A percentile compares a stretch with the other conserved stretches of the same genome.
These are phyloP conservation scores for Rhodomyrtus tomentosa DNA, from an alignment of 345 rosid genomes.

Conservation along the genomic window DNA sequence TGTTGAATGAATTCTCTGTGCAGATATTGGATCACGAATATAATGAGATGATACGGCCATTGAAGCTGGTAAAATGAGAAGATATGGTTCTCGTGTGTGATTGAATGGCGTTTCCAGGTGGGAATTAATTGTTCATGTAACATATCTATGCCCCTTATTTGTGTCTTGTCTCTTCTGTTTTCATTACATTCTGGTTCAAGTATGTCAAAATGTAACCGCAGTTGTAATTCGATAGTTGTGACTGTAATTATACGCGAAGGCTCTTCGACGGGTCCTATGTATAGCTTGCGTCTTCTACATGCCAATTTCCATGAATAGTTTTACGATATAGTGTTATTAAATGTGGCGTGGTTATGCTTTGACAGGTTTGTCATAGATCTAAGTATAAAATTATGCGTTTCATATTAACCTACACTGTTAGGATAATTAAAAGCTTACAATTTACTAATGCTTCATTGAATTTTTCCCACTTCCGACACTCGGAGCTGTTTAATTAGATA, in stretches of 20 bases:
- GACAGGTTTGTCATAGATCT: background rate
- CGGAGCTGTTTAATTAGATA: background rate
- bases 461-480: background rate
- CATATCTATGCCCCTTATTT: background rate
- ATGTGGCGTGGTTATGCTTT: background rate
- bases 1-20: background rate
- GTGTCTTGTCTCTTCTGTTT: background rate
- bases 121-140: background rate
- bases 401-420: background rate
- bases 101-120: background rate
- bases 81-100: background rate
- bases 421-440: background rate
- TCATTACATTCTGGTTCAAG: background rate
- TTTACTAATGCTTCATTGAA: background rate
- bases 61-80: constrained; percentile 3
- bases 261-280: background rate
- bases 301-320: background rate
- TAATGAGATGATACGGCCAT: constrained; percentile 29
- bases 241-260: background rate
- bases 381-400: background rate
- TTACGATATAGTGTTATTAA: background rate
- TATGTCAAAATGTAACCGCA: background rate
- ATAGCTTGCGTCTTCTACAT: background rate
- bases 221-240: background rate
- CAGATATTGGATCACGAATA: constrained; percentile 37